Evolutionary conservation across 352 stramenopile species (phyloP).

Genomic region (Phytopythium litorale): DNA sequence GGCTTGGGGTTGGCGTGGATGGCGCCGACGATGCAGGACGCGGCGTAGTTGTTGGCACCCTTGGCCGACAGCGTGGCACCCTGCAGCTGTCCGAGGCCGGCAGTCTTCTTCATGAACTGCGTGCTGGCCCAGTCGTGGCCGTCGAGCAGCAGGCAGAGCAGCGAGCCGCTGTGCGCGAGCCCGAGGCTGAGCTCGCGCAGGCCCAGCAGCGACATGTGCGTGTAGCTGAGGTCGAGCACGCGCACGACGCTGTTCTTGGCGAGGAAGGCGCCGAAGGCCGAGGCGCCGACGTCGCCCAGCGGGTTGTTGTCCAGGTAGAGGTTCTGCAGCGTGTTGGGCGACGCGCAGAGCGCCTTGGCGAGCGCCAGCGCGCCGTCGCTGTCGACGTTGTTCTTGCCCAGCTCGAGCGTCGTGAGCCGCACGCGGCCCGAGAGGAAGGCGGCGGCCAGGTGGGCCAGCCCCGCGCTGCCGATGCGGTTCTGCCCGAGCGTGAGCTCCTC

Average conservation of each 20-base stretch:
- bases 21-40: conserved; percentile 65
- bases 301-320: conserved; percentile 85
- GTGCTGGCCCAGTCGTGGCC: conserved; percentile 82
- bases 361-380: conserved; percentile 61
- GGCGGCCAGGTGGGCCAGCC: conserved; percentile 50
- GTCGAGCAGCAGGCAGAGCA: conserved; percentile 73
- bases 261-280: conserved; percentile 61
- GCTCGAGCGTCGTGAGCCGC: conserved; percentile 61
- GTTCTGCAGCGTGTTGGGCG: conserved; percentile 57
- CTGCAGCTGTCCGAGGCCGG: conserved; percentile 34
- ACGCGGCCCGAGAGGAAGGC: conserved; percentile 53
- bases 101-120: conserved; percentile 80
- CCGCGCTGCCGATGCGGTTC: conserved; percentile 65
- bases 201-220: conserved; percentile 70
- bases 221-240: conserved; percentile 80
- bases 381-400: conserved; percentile 77
- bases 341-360: conserved; percentile 58
- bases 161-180: conserved; percentile 49
- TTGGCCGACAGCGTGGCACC: conserved; percentile 59
- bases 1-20: conserved; percentile 66
- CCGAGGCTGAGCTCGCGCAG: conserved; percentile 69
- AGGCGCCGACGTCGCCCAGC: conserved; percentile 67
- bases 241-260: conserved; percentile 68
- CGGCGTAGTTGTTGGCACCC: conserved; percentile 68
- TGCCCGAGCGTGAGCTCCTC: conserved; percentile 75